Evolutionary conservation across 257 asterid genomes (phyloP).

Genomic region (Prunella vulgaris): DNA sequence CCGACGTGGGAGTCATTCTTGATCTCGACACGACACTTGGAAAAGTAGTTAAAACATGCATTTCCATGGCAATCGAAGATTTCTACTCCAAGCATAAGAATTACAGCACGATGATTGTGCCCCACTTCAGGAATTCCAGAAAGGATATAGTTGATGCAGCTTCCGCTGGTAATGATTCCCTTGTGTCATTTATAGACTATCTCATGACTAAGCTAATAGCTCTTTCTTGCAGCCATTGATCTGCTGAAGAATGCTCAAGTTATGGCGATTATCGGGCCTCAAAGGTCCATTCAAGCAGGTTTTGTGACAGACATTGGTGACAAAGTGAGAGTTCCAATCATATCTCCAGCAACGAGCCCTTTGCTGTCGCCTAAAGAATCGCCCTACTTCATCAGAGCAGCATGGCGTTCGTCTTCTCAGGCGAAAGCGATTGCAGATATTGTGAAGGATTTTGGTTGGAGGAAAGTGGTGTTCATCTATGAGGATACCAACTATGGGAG

Average conservation of each 20-base stretch:
- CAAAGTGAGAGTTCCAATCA: conserved; percentile 38
- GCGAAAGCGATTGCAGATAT: conserved; percentile 45
- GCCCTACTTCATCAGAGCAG: conserved; percentile 40
- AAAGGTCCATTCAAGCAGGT: conserved; percentile 34
- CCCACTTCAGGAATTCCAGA: conserved; percentile 34
- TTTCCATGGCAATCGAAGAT: conserved; percentile 40
- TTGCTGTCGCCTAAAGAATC: conserved; percentile 39
- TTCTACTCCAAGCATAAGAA: conserved; percentile 20
- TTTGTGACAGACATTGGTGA: conserved; percentile 43
- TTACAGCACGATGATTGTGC: conserved; percentile 26
- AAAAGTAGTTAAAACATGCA: conserved; percentile 26
- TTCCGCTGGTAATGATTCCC: conserved; percentile 17
- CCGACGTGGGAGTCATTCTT: conserved; percentile 42
- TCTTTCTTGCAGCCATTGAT: conserved; percentile 39
- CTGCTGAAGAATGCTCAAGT: conserved; percentile 39
- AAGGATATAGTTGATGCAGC: conserved; percentile 37
- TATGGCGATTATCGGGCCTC: conserved; percentile 50
- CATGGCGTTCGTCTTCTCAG: conserved; percentile 39
- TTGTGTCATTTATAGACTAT: not conserved
- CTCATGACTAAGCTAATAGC: not conserved
- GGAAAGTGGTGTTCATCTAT: conserved; percentile 34
- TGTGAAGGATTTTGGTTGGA: conserved; percentile 38
- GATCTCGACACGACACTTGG: conserved; percentile 28
- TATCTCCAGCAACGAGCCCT: conserved; percentile 48
- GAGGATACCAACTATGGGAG: conserved; percentile 35